These are phyloP conservation scores for Fusarium brevicatenulatum DNA, from an alignment of 2,329 filamentous ascomycete genomes.

Conservation along the genomic window DNA sequence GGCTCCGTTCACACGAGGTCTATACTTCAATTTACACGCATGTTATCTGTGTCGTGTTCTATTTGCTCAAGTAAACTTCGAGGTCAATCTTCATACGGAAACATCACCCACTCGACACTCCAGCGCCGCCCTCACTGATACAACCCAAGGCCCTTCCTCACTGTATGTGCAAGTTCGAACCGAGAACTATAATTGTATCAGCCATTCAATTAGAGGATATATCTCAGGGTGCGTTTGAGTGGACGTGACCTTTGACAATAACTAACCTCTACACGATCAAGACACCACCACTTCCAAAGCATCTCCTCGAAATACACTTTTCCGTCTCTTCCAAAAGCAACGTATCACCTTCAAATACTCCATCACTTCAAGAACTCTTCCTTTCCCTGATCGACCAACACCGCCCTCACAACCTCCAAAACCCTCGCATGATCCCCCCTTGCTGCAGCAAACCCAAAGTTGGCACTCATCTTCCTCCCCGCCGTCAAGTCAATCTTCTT, in stretches of 20 bases:
- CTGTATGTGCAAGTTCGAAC: fast-evolving
- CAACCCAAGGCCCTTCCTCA: neutral
- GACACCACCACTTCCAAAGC: neutral
- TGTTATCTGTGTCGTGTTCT: neutral
- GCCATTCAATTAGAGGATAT: neutral
- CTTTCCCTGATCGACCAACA: constrained; percentile 62
- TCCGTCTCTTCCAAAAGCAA: neutral
- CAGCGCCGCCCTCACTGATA: fast-evolving
- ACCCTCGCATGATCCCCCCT: constrained; percentile 57
- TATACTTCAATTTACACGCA: neutral
- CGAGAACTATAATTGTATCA: fast-evolving
- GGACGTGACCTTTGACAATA: neutral
- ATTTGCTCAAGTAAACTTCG: neutral
- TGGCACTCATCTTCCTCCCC: constrained; percentile 60
- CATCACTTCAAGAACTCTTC: constrained; percentile 34
- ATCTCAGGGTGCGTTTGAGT: neutral
- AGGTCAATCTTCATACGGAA: neutral
- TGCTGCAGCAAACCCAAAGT: constrained; percentile 67
- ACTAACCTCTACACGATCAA: neutral
- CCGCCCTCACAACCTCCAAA: constrained; percentile 76
- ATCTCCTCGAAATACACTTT: neutral
- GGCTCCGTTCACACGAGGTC: too few species aligned
- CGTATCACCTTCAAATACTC: fast-evolving
- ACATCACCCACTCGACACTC: too few species aligned
- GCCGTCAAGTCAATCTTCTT: constrained; percentile 59